Percentiles rank a stretch among this genome's conserved stretches.
Evolutionary conservation across 805 yeast genomes (phyloP).

Genomic region (Lipomyces starkeyi): DNA sequence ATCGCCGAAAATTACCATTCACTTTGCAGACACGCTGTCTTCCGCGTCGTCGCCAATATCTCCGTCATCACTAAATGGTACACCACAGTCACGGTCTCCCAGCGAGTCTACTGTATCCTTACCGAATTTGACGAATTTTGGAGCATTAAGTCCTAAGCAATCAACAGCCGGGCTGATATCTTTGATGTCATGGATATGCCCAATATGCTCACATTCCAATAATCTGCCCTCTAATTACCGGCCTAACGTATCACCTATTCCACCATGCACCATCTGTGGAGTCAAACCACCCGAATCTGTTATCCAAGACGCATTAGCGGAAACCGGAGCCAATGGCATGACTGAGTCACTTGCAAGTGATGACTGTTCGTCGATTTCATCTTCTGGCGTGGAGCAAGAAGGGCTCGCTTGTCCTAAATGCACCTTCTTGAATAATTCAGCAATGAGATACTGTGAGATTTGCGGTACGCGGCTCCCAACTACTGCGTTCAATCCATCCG

Average conservation of each 20-base stretch:
- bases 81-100: conserved; percentile 8
- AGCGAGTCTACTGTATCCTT: conserved; percentile 6
- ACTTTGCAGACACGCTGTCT: conserved; percentile 13
- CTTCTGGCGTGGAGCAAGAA: neutral
- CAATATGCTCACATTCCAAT: conserved; percentile 80
- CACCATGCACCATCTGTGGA: conserved; percentile 68
- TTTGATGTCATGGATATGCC: conserved; percentile 73
- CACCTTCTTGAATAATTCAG: conserved; percentile 82
- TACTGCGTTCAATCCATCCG: conserved; percentile 37
- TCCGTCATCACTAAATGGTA: neutral
- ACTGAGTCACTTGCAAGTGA: neutral
- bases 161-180: conserved; percentile 9
- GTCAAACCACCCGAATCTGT: conserved; percentile 50
- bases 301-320: conserved; percentile 11
- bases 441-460: conserved; percentile 77
- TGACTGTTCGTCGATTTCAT: conserved; percentile 7
- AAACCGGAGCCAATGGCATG: neutral
- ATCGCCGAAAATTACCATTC: conserved; percentile 70
- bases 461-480: conserved; percentile 68
- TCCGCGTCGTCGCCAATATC: conserved; percentile 11
- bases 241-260: conserved; percentile 43
- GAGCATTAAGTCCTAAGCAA: neutral
- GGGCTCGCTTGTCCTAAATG: conserved; percentile 57
- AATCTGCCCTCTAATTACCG: conserved; percentile 46
- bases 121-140: conserved; percentile 1